Evolutionary conservation across 371 early-diverging fungal species (phyloP), one percentile per base, ranked within the genome.

Genomic region (Mucor mucedo): DNA sequence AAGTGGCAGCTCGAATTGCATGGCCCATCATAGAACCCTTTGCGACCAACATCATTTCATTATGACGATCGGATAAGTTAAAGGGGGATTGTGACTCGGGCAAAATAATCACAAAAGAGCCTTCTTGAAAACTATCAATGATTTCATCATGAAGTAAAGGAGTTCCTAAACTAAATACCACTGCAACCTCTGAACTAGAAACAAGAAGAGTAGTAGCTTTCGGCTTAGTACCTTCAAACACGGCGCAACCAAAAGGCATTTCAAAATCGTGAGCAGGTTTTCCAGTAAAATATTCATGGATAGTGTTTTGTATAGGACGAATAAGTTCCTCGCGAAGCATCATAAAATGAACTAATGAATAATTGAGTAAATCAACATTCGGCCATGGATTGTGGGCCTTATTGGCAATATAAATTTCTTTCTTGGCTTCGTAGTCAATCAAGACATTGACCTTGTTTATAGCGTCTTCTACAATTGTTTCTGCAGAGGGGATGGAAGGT

Each of bases 281-380:
- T 0, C 56, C 55, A 1, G 41, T 40, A 10, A 60, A 50, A 16
- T 59, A 38, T 1, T 48, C 38, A 4, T 65, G 27, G 5, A 77
- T 49, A 0, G 63, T 64, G 1, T 52, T 13, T 41, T 70, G 64
- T 2, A 73, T 21, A 2, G 77, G 75, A 2, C 69, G 69, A 6
- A 59, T 42, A 0, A 77, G 5, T 33, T 77, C 72, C 28, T 77
- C 76, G 1, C 73, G 62, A 21, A 75, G 14, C 5, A 77, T 52
- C 52, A 71, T 52, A 11, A 66, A 80, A 14, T 80, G 77, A 11
- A 56, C 44, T 33, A 61, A 41, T 3, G 77, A 16, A 29, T 80
- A 80, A 3, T 48, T 33, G 0, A 35, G 44, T 2, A 77, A 5
- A 27, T 67, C 50, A 9, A 62, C 29, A 13, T 62, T 33, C n/a